phyloP scores from a whole-genome alignment of 805 yeast species.

The Yamadazyma tumulicola region DNA sequence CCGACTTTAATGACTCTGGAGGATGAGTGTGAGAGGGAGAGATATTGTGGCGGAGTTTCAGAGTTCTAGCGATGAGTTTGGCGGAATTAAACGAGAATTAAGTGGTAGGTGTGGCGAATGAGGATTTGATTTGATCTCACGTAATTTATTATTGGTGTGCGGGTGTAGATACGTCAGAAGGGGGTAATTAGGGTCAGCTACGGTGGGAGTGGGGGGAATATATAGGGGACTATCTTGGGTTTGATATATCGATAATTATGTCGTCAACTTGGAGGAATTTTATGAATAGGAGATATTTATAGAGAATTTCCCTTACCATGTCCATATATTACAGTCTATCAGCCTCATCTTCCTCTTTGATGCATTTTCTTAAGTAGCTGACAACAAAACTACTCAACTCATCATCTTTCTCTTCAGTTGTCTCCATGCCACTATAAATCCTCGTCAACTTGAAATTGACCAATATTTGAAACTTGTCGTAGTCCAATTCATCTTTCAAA shows the following conservation, averaged over 20 bases:
- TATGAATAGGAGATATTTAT: no score
- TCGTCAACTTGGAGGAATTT: no score
- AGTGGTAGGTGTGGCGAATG: no score
- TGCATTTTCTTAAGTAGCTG: slow-evolving; percentile 27
- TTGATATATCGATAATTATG: no score
- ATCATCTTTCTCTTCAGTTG: slow-evolving; percentile 7
- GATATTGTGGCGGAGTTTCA: neutral
- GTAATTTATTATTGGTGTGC: neutral
- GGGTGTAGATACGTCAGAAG: no score
- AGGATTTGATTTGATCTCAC: neutral
- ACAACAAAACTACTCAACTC: slow-evolving; percentile 25
- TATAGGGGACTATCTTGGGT: no score
- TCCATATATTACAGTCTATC: slow-evolving; percentile 4
- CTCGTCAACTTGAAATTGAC: slow-evolving; percentile 18
- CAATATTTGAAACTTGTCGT: slow-evolving; percentile 22
- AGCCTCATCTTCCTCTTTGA: slow-evolving; percentile 14
- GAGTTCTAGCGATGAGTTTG: no score
- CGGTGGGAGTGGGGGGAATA: no score
- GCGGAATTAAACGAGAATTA: no score
- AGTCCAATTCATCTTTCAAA: slow-evolving; percentile 21
- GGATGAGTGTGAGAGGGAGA: neutral
- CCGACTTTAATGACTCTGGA: slow-evolving; percentile 2
- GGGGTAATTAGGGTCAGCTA: no score
- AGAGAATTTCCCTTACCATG: no score
- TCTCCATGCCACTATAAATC: slow-evolving; percentile 12